phyloP scores from a whole-genome alignment of 1,284 basidiomycete species.

The Ceratobasidium sp. region DNA sequence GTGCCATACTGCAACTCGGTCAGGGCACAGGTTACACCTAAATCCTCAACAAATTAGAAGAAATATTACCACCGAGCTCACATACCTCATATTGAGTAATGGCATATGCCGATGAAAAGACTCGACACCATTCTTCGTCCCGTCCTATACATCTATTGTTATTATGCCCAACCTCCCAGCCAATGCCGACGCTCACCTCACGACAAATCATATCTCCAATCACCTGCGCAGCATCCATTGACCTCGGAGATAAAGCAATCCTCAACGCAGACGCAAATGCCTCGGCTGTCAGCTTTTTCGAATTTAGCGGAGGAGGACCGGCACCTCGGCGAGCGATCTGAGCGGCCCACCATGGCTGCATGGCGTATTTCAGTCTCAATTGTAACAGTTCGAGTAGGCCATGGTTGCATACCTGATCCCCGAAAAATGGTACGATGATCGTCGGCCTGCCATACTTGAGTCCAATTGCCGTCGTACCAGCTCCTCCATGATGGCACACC shows the following conservation, averaged over 20 bases:
- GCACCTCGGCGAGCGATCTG: slow-evolving; percentile 51
- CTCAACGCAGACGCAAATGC: slow-evolving; percentile 61
- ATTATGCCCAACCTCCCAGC: background rate
- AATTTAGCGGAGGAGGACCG: slow-evolving; percentile 64
- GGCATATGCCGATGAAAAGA: slow-evolving; percentile 67
- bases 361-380: background rate
- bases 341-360: slow-evolving; percentile 44
- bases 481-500: slow-evolving; percentile 73
- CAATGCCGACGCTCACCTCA: slow-evolving; percentile 52
- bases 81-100: slow-evolving; percentile 61
- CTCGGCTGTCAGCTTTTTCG: slow-evolving; percentile 58
- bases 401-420: slow-evolving; percentile 58
- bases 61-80: background rate
- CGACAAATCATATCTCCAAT: slow-evolving; percentile 60
- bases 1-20: slow-evolving; percentile 63
- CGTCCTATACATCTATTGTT: slow-evolving; percentile 51
- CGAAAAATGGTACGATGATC: slow-evolving; percentile 72
- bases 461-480: slow-evolving; percentile 50
- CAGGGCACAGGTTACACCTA: slow-evolving; percentile 62
- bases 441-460: slow-evolving; percentile 67
- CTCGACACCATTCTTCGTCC: slow-evolving; percentile 57
- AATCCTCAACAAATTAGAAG: background rate
- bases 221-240: slow-evolving; percentile 55
- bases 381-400: background rate
- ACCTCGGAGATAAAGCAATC: slow-evolving; percentile 55